Evolutionary conservation across 108 stramenopile genomes (phyloP).

Genomic region (Nitzschia palea): DNA sequence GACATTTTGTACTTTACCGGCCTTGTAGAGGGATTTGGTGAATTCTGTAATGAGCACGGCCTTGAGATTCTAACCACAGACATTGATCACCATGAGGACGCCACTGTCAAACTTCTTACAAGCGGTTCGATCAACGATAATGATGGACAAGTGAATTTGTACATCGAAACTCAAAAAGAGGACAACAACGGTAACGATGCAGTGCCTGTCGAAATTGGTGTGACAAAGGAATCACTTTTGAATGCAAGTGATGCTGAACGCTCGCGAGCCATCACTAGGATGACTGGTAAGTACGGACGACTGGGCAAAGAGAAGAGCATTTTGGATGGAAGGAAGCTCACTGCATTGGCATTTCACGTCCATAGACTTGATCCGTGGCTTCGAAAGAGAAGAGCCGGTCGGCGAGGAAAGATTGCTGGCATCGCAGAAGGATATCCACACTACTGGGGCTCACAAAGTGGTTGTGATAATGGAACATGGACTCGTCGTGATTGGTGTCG

Average conservation of each 20-base stretch:
- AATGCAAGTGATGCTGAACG: slow-evolving; percentile 49
- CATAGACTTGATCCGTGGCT: slow-evolving; percentile 56
- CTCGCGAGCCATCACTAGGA: slow-evolving; percentile 58
- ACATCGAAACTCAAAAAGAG: too few species aligned
- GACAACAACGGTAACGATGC: not conserved
- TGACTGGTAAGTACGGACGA: slow-evolving; percentile 49
- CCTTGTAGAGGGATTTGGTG: slow-evolving; percentile 74
- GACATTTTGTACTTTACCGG: slow-evolving; percentile 89
- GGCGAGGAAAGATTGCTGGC: slow-evolving; percentile 7
- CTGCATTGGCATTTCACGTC: not conserved
- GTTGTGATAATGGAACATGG: slow-evolving; percentile 57
- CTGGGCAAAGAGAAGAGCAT: not conserved
- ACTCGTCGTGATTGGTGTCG: slow-evolving; percentile 60
- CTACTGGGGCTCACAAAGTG: slow-evolving; percentile 41
- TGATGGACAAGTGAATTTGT: too few species aligned
- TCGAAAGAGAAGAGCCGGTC: slow-evolving; percentile 31
- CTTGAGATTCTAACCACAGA: slow-evolving; percentile 83
- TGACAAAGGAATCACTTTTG: slow-evolving; percentile 45
- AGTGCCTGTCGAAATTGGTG: slow-evolving; percentile 30
- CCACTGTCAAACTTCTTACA: too few species aligned
- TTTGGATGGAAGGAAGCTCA: not conserved
- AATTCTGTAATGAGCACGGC: slow-evolving; percentile 81
- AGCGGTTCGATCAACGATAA: too few species aligned
- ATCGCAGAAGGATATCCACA: not conserved
- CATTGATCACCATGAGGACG: not conserved